phyloP scores from a whole-genome alignment of 106 monocot species.

The Narthecium ossifragum region DNA sequence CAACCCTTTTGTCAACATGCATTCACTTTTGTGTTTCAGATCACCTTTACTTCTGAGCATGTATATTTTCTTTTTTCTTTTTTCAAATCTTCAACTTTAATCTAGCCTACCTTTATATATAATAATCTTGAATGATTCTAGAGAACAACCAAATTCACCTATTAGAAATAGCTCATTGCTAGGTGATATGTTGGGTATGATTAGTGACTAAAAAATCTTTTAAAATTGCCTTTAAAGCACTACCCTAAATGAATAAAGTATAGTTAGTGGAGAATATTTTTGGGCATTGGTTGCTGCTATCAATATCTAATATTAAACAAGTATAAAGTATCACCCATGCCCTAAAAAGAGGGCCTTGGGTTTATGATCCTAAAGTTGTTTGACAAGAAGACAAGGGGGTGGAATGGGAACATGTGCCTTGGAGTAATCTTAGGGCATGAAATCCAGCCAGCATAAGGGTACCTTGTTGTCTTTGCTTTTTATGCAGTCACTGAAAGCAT shows the following conservation, averaged over 20 bases:
- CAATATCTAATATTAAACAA: no score
- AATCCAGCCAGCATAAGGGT: constrained; percentile 11
- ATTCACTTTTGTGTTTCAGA: not conserved
- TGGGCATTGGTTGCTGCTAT: no score
- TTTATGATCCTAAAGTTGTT: constrained; percentile 23
- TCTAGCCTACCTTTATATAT: not conserved
- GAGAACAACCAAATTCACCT: not conserved
- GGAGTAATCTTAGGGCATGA: constrained; percentile 6
- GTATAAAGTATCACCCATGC: no score
- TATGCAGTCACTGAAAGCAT: no score
- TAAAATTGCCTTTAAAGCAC: no score
- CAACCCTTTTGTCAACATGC: not conserved
- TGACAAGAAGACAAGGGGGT: constrained; percentile 21
- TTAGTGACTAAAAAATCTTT: not conserved
- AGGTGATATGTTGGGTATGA: constrained; percentile 2
- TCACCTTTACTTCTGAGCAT: not conserved
- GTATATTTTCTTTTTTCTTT: not conserved
- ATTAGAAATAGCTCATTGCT: not conserved
- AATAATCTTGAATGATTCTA: not conserved
- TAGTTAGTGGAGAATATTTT: no score
- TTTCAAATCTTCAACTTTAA: not conserved
- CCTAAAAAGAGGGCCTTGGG: constrained; percentile 19
- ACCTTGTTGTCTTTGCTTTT: not conserved
- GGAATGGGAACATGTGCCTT: constrained; percentile 16
- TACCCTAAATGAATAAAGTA: no score